These are phyloP conservation scores for Backusella tuberculispora DNA, from an alignment of 192 early-diverging fungal genomes.

Conservation along the genomic window DNA sequence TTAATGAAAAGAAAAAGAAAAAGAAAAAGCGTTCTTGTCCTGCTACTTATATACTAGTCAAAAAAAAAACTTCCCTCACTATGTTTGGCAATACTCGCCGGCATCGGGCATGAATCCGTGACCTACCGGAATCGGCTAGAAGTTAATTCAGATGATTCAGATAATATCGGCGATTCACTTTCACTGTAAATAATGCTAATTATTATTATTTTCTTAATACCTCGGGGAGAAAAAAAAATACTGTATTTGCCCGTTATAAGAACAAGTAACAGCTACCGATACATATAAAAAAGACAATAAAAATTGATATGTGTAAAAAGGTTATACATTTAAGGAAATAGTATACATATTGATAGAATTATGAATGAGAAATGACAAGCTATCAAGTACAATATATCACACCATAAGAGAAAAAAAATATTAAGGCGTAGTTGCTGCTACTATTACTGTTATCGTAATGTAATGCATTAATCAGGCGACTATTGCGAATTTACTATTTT, in stretches of 20 bases:
- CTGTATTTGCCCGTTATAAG: neutral
- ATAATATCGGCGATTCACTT: constrained; percentile 1
- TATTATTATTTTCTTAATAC: neutral
- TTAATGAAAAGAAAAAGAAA: neutral
- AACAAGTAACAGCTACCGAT: neutral
- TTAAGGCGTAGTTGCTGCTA: no score
- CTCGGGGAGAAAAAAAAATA: constrained; percentile 8
- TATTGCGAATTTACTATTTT: neutral
- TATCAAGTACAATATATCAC: neutral
- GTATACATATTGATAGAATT: no score
- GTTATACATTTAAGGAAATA: no score
- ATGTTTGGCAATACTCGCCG: neutral
- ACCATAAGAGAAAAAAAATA: neutral
- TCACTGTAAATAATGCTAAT: neutral
- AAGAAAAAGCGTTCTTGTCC: neutral
- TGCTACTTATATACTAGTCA: neutral
- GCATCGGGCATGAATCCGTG: constrained; percentile 2
- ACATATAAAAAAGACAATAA: no score
- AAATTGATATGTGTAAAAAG: no score
- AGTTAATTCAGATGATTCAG: constrained; percentile 5
- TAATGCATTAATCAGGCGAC: constrained; percentile 1
- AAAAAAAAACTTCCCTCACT: neutral
- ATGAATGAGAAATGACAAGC: neutral
- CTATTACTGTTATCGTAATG: neutral
- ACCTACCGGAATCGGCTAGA: neutral